phyloP scores from a whole-genome alignment of 140 eudicot species.

The Senecio squalidus region DNA sequence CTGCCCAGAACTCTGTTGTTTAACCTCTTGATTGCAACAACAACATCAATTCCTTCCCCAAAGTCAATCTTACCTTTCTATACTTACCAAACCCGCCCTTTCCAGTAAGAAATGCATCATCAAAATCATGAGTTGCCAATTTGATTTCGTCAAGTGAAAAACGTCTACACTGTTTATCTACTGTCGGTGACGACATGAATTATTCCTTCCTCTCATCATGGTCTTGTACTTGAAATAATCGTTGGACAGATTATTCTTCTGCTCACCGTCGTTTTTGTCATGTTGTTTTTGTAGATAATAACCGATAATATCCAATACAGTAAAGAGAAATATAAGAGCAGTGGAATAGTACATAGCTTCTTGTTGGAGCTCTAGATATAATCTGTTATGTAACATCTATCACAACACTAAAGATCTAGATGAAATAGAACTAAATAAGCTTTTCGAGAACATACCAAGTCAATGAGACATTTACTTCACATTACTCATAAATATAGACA shows the following conservation, averaged over 20 bases:
- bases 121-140: conserved; percentile 27
- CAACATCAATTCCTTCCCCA: background rate
- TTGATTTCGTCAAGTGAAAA: conserved; percentile 28
- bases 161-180: conserved; percentile 7
- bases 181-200: conserved; percentile 4
- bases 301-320: conserved; percentile 6
- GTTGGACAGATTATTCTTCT: no score
- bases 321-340: conserved; percentile 12
- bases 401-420: background rate
- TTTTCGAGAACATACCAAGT: no score
- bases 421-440: background rate
- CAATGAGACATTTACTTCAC: no score
- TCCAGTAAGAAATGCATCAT: conserved; percentile 30
- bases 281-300: conserved; percentile 22
- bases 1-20: conserved; percentile 30
- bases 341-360: conserved; percentile 26
- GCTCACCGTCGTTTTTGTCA: conserved; percentile 5
- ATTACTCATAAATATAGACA: no score
- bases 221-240: no score
- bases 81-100: conserved; percentile 34
- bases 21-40: conserved; percentile 31
- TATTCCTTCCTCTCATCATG: no score
- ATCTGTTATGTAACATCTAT: conserved; percentile 14
- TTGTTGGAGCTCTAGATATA: conserved; percentile 1
- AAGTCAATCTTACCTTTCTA: conserved; percentile 26